Percentiles rank a stretch among this genome's conserved stretches.
Conservation (phyloP, 805 yeast species). For the Metschnikowia colocasiae region DNA sequence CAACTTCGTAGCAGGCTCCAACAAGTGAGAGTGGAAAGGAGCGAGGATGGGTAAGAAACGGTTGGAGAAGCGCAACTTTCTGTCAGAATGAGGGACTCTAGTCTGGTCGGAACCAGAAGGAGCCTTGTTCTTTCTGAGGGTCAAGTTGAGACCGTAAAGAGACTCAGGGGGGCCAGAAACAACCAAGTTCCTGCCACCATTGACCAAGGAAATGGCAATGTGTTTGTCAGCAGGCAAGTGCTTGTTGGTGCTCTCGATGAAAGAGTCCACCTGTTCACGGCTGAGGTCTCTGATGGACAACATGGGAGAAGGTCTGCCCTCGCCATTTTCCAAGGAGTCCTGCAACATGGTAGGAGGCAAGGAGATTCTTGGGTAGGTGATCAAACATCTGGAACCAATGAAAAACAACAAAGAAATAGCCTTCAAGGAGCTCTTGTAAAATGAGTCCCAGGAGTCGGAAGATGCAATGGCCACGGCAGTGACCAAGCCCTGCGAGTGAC, state of each 20-base stretch:
- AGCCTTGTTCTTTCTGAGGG: constrained; percentile 91
- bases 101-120: constrained; percentile 93
- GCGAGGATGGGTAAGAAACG: constrained; percentile 93
- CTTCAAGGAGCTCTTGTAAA: constrained; percentile 65
- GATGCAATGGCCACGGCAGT: constrained; percentile 90
- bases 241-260: constrained; percentile 81
- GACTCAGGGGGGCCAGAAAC: constrained; percentile 99
- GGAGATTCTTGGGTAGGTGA: constrained; percentile 88
- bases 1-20: constrained; percentile 64
- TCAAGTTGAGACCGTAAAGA: constrained; percentile 87
- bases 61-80: constrained; percentile 90
- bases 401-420: constrained; percentile 84
- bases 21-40: constrained; percentile 92
- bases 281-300: constrained; percentile 88
- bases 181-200: constrained; percentile 94
- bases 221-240: constrained; percentile 92
- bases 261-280: constrained; percentile 69
- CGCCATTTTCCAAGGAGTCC: constrained; percentile 90
- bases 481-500: constrained; percentile 89
- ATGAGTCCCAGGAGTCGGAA: constrained; percentile 79
- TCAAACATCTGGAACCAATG: constrained; percentile 89
- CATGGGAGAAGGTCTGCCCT: constrained; percentile 98
- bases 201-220: constrained; percentile 83
- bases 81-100: constrained; percentile 87
- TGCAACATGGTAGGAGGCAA: constrained; percentile 89